phyloP scores from a whole-genome alignment of 2,329 filamentous ascomycete species.

The Verticillium longisporum region DNA sequence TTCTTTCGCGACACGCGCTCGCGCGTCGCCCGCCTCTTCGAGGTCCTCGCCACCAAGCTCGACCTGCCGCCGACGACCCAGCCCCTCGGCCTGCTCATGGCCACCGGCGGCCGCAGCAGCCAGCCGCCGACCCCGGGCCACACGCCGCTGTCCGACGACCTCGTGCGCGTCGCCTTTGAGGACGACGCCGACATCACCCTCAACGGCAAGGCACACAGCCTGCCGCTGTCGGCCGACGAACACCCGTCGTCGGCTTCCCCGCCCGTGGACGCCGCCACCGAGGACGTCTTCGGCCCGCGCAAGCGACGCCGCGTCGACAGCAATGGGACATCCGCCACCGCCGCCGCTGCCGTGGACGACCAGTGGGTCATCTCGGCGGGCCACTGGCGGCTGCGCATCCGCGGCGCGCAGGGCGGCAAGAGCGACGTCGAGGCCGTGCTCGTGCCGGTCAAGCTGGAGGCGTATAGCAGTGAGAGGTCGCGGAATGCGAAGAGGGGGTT shows the following conservation, averaged over 20 bases:
- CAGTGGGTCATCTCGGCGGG: constrained; percentile 61
- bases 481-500: constrained; percentile 63
- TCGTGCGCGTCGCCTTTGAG: constrained; percentile 59
- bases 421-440: constrained; percentile 63
- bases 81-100: constrained; percentile 61
- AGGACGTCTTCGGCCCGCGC: constrained; percentile 21
- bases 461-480: constrained; percentile 55
- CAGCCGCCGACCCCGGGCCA: constrained; percentile 61
- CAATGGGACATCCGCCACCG: constrained; percentile 3
- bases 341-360: constrained; percentile 20
- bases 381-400: constrained; percentile 67
- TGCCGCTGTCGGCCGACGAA: constrained; percentile 21
- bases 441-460: constrained; percentile 70
- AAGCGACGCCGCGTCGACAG: constrained; percentile 38
- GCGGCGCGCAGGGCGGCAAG: constrained; percentile 41
- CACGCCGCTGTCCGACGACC: constrained; percentile 62
- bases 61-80: constrained; percentile 55
- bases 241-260: constrained; percentile 22
- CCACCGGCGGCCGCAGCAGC: constrained; percentile 52
- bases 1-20: constrained; percentile 68
- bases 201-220: constrained; percentile 44
- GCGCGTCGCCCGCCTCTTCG: constrained; percentile 66
- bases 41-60: constrained; percentile 76
- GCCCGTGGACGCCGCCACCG: background rate
- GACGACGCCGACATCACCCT: constrained; percentile 51